Base-by-base conservation (phyloP, 345 rosid genomes). In the Lepidium sativum region DNA sequence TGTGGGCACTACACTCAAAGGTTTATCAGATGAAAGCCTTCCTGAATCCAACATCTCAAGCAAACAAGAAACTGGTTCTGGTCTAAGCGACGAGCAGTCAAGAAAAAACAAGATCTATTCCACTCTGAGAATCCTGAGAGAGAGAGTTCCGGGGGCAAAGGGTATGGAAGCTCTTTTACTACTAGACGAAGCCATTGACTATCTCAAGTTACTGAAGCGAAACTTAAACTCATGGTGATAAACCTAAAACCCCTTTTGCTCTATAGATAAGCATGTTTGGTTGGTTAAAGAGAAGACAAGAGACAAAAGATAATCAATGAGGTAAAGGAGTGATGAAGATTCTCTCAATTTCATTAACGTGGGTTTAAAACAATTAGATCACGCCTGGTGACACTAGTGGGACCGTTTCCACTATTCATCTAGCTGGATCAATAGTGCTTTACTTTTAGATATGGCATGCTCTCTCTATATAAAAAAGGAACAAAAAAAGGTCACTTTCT, bases 181-280 rank as follows among this genome's bases (percentile, higher is more conserved):
- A 58, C 75, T 89, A 18, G 95, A 86, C 47, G 83, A 89, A 72
- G 91, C 95, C 40, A 82, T 86, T 65, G 73, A 75, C 44, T 86
- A 86, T 76, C 75, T 89, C 72, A 81, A 80, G 77, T 70, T 73
- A 14, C 70, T 89, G 71, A 86, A 83, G 79, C 71, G 61, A 21
- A 74, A 82, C 63, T 83, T 81, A 15, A 54, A 38, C 65, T 68
- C 77, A 40, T 66, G 77, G 62, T 66, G 65, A 66, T 44, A 44
- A 56, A 31, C 40, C 20, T 42, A n/a, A 47, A 21, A 15, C 8
- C 15, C n/a, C 14, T 17, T 42, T 29, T 12, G 29, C 3, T 11
- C 39, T 15, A n/a, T 6, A 42, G 56, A 60, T 52, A 73, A 54
- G 68, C 63, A 54, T 60, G 72, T 38, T 21, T 53, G 63, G 76